Evolutionary conservation across 768 basidiomycete species (phyloP).

Genomic region (Mycena venus): DNA sequence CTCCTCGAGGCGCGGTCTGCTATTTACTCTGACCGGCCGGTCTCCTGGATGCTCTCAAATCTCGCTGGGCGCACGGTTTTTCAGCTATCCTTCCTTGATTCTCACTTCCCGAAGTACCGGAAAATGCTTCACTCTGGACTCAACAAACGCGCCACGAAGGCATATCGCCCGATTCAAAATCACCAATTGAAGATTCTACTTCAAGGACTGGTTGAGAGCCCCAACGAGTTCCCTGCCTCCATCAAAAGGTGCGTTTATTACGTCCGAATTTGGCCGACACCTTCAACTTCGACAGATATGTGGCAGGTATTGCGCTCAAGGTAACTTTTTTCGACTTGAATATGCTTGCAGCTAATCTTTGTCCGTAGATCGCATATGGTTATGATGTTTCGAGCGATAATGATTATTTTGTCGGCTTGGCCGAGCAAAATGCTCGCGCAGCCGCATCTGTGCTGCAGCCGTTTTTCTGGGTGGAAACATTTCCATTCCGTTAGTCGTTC

Average conservation of each 20-base stretch:
- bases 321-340: too few species aligned
- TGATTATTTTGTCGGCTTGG: slow-evolving; percentile 47
- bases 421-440: slow-evolving; percentile 47
- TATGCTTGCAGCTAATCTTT: too few species aligned
- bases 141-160: slow-evolving; percentile 49
- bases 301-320: slow-evolving; percentile 5
- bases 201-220: slow-evolving; percentile 42
- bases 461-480: slow-evolving; percentile 54
- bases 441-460: slow-evolving; percentile 42
- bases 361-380: slow-evolving; percentile 58
- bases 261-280: slow-evolving; percentile 33
- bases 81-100: slow-evolving; percentile 43
- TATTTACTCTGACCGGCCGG: slow-evolving; percentile 65
- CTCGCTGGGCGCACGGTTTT: slow-evolving; percentile 51
- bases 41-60: slow-evolving; percentile 45
- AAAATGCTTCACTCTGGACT: slow-evolving; percentile 53
- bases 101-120: slow-evolving; percentile 52
- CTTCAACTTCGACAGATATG: slow-evolving; percentile 42
- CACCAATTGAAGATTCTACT: slow-evolving; percentile 46
- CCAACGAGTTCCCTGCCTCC: slow-evolving; percentile 37
- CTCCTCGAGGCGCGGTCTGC: slow-evolving; percentile 62
- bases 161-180: slow-evolving; percentile 47
- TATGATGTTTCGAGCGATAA: slow-evolving; percentile 49
- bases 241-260: not conserved
- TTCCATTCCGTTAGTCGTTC: slow-evolving; percentile 54